Evolutionary conservation across 208 protist species (phyloP).

Genomic region (Acanthamoeba culbertsoni): DNA sequence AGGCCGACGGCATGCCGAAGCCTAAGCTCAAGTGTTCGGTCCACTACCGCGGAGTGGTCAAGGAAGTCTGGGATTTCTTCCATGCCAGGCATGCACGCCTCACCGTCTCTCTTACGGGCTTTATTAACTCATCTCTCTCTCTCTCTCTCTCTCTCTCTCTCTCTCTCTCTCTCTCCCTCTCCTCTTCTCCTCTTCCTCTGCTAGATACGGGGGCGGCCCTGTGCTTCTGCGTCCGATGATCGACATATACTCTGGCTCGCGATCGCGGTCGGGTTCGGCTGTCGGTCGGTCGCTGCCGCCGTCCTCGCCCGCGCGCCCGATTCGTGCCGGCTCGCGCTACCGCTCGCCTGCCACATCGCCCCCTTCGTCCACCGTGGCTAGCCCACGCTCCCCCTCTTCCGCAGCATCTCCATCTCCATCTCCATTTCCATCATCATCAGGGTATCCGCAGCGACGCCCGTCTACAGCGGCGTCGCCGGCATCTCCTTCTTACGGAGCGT

Average conservation of each 20-base stretch:
- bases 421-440: too few relatives aligned
- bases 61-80: constrained; percentile 46
- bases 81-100: not conserved
- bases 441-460: not conserved
- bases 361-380: not conserved
- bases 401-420: not conserved
- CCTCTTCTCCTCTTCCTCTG: too few relatives aligned
- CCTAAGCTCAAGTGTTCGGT: not conserved
- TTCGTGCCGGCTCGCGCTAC: not conserved
- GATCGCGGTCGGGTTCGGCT: not conserved
- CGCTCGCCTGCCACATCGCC: not conserved
- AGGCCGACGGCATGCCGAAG: not conserved
- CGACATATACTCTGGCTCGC: not conserved
- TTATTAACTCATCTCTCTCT: not conserved
- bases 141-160: too few relatives aligned
- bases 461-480: not conserved
- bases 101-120: not conserved
- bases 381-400: not conserved
- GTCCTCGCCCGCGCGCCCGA: not conserved
- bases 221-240: not conserved
- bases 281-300: not conserved
- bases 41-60: constrained; percentile 43
- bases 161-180: too few relatives aligned
- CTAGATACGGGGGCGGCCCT: not conserved
- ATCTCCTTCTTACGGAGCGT: not conserved